These are phyloP conservation scores for Suhomyces canberraensis DNA, from an alignment of 805 yeast genomes.

Conservation along the genomic window DNA sequence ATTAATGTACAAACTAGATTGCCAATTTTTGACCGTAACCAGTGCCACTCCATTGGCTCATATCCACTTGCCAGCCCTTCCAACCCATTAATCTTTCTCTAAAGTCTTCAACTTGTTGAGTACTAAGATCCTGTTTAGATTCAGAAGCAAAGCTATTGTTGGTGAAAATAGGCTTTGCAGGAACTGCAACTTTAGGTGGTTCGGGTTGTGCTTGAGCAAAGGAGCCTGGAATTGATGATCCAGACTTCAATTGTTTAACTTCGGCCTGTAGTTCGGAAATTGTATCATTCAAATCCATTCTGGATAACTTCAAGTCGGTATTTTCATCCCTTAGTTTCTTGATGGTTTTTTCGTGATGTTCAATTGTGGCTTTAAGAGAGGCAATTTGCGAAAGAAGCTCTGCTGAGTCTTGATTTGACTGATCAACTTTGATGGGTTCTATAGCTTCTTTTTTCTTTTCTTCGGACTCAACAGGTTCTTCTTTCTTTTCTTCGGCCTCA, in stretches of 20 bases:
- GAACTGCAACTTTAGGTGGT: slow-evolving; percentile 11
- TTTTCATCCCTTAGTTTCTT: slow-evolving; percentile 38
- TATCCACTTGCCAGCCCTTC: slow-evolving; percentile 84
- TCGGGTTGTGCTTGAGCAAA: slow-evolving; percentile 6
- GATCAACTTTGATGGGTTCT: not conserved
- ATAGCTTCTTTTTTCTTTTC: slow-evolving; percentile 4
- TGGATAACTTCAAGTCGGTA: slow-evolving; percentile 37
- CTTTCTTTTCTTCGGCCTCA: slow-evolving; percentile 1
- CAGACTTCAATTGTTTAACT: slow-evolving; percentile 13
- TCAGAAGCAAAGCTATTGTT: slow-evolving; percentile 28
- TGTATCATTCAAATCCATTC: slow-evolving; percentile 37
- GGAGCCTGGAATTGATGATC: slow-evolving; percentile 2
- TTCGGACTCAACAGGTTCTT: not conserved
- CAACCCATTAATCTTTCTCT: slow-evolving; percentile 62
- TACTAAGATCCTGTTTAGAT: slow-evolving; percentile 19
- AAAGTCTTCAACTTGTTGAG: slow-evolving; percentile 44
- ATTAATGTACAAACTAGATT: not conserved
- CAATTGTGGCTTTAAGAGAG: slow-evolving; percentile 18
- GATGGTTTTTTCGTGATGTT: slow-evolving; percentile 33
- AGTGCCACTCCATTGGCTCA: slow-evolving; percentile 48
- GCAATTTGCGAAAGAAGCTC: not conserved
- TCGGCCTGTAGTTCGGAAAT: slow-evolving; percentile 27
- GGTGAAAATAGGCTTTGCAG: slow-evolving; percentile 30
- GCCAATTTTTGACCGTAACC: slow-evolving; percentile 1
- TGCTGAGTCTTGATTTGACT: not conserved